These are phyloP conservation scores for Avena sativa DNA, from an alignment of 176 grass and related monocot genomes.

Conservation along the genomic window DNA sequence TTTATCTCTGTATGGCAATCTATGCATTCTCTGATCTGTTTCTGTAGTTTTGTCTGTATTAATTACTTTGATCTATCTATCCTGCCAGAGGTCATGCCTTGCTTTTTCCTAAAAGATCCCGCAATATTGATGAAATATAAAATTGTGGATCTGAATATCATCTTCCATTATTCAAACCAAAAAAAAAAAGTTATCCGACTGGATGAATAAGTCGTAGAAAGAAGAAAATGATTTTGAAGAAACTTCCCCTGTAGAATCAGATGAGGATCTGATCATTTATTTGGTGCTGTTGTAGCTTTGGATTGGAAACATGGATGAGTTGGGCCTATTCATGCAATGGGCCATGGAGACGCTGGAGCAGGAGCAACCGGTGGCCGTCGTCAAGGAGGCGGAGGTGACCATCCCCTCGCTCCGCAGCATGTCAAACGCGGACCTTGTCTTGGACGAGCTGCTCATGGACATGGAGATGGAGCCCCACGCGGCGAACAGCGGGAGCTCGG, in stretches of 20 bases:
- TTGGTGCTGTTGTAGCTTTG: no score
- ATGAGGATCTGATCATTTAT: no score
- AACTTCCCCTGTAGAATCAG: no score
- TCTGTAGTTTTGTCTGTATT: no score
- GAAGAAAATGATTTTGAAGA: no score
- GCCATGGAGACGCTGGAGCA: no score
- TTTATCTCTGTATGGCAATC: no score
- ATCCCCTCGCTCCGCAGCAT: slow-evolving; percentile 45
- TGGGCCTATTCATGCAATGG: no score
- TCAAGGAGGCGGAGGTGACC: background rate
- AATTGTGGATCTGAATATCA: no score
- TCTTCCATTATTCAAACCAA: background rate
- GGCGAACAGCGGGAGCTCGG: slow-evolving; percentile 47
- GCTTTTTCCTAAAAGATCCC: background rate
- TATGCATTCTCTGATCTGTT: no score
- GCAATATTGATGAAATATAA: background rate
- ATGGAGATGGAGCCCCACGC: background rate
- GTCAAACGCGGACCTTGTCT: background rate
- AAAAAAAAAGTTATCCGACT: background rate
- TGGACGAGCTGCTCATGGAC: slow-evolving; percentile 21
- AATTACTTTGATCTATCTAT: background rate
- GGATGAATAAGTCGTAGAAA: background rate
- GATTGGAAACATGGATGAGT: no score
- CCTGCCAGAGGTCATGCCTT: background rate
- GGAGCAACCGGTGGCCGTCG: background rate